Evolutionary conservation across 2,329 filamentous ascomycete genomes (phyloP).

Genomic region (Alternaria postmessia): DNA sequence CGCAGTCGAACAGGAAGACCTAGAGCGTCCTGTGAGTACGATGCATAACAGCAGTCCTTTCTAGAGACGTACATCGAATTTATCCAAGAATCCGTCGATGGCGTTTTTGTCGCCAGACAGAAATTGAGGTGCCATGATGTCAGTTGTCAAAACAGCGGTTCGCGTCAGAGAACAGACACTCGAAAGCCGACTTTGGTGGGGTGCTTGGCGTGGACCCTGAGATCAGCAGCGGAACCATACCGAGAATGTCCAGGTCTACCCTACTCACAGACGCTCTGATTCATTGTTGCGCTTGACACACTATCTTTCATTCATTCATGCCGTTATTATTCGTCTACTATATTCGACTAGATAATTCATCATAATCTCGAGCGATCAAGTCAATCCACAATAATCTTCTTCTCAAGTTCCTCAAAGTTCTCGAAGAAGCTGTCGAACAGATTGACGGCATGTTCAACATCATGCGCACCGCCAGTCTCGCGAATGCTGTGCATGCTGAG

Average conservation of each 20-base stretch:
- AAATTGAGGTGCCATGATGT: slow-evolving; percentile 58
- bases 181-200: slow-evolving; percentile 34
- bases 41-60: not conserved
- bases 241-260: slow-evolving; percentile 8
- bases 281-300: not conserved
- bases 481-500: slow-evolving; percentile 97
- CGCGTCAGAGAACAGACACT: slow-evolving; percentile 8
- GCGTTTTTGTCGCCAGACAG: slow-evolving; percentile 80
- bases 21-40: slow-evolving; percentile 52
- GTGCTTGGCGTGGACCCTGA: slow-evolving; percentile 38
- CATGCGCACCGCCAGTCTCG: slow-evolving; percentile 87
- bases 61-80: slow-evolving; percentile 79
- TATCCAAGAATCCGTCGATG: slow-evolving; percentile 83
- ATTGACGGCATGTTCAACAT: slow-evolving; percentile 85
- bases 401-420: slow-evolving; percentile 82
- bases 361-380: slow-evolving; percentile 38
- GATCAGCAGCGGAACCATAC: slow-evolving; percentile 14
- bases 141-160: slow-evolving; percentile 3
- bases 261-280: not conserved
- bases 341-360: not conserved
- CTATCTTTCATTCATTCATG: not conserved
- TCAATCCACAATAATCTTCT: slow-evolving; percentile 83
- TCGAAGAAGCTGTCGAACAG: slow-evolving; percentile 89
- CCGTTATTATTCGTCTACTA: slow-evolving; percentile 19
- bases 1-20: slow-evolving; percentile 96